Percentiles rank a stretch among this genome's conserved stretches.
These are phyloP conservation scores for Neltuma alba DNA, from an alignment of 306 rosid genomes.

Conservation along the genomic window DNA sequence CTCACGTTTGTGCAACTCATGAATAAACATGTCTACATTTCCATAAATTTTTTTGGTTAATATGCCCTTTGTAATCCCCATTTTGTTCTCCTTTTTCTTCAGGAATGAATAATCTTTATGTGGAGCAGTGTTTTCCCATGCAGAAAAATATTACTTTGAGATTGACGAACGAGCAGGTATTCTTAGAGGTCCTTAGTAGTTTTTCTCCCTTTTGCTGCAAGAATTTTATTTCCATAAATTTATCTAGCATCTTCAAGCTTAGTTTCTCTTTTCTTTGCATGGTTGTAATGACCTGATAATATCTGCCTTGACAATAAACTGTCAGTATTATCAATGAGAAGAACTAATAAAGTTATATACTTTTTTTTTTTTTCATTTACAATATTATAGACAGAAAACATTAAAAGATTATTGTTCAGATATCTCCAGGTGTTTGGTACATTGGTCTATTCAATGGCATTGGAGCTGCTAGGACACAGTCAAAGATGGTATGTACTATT, in stretches of 20 bases:
- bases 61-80: constrained; percentile 34
- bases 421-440: constrained; percentile 94
- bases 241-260: not conserved
- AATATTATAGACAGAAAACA: constrained; percentile 30
- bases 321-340: not conserved
- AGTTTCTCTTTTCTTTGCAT: constrained; percentile 25
- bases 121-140: constrained; percentile 91
- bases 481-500: constrained; percentile 75
- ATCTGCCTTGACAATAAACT: constrained; percentile 8
- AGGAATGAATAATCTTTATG: constrained; percentile 68
- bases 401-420: constrained; percentile 54
- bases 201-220: not conserved
- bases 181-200: constrained; percentile 9
- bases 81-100: constrained; percentile 21
- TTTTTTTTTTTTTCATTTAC: not conserved
- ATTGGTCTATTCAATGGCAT: constrained; percentile 95
- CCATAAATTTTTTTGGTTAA: constrained; percentile 1
- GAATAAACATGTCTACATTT: not conserved
- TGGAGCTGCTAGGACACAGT: constrained; percentile 84
- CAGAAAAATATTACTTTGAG: constrained; percentile 66
- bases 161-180: constrained; percentile 86
- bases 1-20: not conserved
- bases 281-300: constrained; percentile 9
- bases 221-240: constrained; percentile 25
- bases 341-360: constrained; percentile 29